A percentile compares a stretch with the other conserved stretches of the same genome.
phyloP scores from a whole-genome alignment of 176 grass and related monocot species.

The Aegilops sharonensis region DNA sequence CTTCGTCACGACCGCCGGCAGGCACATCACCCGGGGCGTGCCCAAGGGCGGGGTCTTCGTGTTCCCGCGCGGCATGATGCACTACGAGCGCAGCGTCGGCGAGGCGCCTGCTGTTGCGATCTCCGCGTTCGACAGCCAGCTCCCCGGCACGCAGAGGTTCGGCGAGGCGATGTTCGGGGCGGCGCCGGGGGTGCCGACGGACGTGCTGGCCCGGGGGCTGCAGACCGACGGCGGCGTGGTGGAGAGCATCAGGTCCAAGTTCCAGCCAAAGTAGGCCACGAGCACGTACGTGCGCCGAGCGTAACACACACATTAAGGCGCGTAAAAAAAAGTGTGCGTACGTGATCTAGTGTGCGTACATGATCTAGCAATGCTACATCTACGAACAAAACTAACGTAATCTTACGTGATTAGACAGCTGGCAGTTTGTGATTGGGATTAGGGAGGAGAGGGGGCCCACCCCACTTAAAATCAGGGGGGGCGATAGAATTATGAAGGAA shows the following conservation, averaged over 20 bases:
- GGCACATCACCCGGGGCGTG: conserved; percentile 34
- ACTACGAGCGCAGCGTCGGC: conserved; percentile 62
- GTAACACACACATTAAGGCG: background rate
- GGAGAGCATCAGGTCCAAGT: conserved; percentile 49
- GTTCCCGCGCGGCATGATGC: conserved; percentile 60
- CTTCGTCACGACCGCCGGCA: conserved; percentile 45
- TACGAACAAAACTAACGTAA: no score
- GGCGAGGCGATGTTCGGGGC: conserved; percentile 46
- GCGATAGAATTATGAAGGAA: no score
- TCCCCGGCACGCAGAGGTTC: conserved; percentile 45
- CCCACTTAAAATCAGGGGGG: no score
- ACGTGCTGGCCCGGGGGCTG: conserved; percentile 55
- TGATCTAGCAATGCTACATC: no score
- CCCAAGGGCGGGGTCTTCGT: conserved; percentile 52
- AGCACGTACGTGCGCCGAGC: background rate
- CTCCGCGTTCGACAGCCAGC: conserved; percentile 65
- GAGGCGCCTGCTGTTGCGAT: conserved; percentile 24
- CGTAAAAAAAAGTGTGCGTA: background rate
- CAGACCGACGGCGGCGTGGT: conserved; percentile 40
- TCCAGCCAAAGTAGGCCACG: conserved; percentile 29
- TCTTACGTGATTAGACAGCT: no score
- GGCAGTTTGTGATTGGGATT: no score
- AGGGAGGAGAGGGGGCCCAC: no score
- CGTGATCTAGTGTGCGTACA: no score
- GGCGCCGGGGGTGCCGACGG: conserved; percentile 28